phyloP scores from a whole-genome alignment of 1,284 basidiomycete genomes.

The Exobasidium rhododendri region DNA sequence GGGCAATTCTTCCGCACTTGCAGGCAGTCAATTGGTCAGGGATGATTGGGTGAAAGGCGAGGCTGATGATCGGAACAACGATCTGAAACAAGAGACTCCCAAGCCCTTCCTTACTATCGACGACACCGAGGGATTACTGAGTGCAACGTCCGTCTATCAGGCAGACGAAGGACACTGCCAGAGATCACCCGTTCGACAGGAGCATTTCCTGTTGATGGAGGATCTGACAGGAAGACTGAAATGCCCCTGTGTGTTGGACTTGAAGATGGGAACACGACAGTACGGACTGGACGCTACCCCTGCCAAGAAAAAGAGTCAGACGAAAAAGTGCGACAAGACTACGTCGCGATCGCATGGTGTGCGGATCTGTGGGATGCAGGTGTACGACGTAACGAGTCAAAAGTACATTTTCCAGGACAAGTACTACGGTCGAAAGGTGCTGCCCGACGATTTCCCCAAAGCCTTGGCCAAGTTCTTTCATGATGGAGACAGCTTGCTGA shows the following conservation, averaged over 20 bases:
- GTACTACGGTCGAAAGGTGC: conserved; percentile 87
- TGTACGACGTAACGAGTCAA: conserved; percentile 59
- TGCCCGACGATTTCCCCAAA: conserved; percentile 75
- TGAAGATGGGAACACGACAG: conserved; percentile 99
- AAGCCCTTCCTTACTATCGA: conserved; percentile 11
- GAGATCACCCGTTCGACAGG: conserved; percentile 66
- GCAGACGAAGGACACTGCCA: neutral
- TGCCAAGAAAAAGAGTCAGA: conserved; percentile 92
- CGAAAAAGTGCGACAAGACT: conserved; percentile 95
- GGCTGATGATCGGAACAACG: neutral
- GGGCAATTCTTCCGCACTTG: too few relatives aligned
- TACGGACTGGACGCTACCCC: conserved; percentile 93
- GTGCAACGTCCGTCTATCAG: too few relatives aligned
- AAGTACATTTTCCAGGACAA: conserved; percentile 93
- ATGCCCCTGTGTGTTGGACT: conserved; percentile 89
- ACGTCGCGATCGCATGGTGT: conserved; percentile 87
- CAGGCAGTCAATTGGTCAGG: too few relatives aligned
- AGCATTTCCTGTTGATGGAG: conserved; percentile 98
- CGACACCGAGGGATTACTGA: too few relatives aligned
- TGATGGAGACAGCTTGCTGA: conserved; percentile 77
- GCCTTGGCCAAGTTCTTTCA: conserved; percentile 79
- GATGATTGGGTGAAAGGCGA: neutral
- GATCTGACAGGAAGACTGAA: conserved; percentile 93
- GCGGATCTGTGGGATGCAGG: conserved; percentile 98
- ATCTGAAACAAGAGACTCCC: conserved; percentile 13